phyloP scores from a whole-genome alignment of 768 basidiomycete genomes.

The Xerocomus brunneocitrinus region DNA sequence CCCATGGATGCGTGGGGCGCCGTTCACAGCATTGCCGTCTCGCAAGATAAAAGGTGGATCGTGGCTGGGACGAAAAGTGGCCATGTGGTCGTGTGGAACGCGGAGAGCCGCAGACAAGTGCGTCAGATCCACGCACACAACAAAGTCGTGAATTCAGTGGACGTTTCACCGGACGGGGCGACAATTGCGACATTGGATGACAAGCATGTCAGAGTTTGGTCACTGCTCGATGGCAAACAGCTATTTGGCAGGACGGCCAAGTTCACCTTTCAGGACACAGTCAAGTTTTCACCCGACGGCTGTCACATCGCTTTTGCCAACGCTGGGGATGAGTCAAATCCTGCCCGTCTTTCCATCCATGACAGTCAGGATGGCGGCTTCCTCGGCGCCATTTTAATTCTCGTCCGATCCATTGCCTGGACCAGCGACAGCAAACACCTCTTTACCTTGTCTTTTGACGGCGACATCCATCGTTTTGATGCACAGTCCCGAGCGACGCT shows the following conservation, averaged over 20 bases:
- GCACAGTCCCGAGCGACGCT: background rate
- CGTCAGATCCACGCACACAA: background rate
- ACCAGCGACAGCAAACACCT: background rate
- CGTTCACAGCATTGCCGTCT: background rate
- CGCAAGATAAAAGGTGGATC: background rate
- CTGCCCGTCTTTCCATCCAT: background rate
- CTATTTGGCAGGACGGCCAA: background rate
- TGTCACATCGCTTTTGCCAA: background rate
- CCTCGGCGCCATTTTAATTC: background rate
- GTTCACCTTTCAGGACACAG: background rate
- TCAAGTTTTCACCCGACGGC: background rate
- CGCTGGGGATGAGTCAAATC: background rate
- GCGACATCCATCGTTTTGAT: background rate
- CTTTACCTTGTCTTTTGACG: background rate
- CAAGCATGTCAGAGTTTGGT: background rate
- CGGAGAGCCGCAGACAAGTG: background rate
- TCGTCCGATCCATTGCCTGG: background rate
- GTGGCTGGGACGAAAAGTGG: background rate
- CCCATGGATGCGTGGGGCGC: background rate
- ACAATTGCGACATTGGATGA: background rate
- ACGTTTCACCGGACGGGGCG: background rate
- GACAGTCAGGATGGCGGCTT: background rate
- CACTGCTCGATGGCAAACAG: background rate
- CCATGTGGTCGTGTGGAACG: background rate
- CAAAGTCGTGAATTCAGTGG: background rate